Base-by-base conservation (phyloP, 805 yeast genomes). In the Metschnikowia bowlesiae region DNA sequence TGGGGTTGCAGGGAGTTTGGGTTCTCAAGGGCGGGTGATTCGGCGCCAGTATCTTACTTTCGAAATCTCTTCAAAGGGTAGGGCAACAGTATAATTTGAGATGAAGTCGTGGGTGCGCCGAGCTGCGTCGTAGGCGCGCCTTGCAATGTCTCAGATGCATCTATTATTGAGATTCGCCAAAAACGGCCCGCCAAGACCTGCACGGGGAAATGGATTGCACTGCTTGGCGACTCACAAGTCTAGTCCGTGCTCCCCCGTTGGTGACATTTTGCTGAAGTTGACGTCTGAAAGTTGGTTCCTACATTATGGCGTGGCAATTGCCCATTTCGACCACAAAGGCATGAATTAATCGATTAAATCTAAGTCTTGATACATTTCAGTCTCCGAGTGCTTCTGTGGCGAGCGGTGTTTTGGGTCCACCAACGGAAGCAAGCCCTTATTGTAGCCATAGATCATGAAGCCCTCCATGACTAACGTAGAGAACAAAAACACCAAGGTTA, bases 401-500 rank as follows among this genome's bases (percentile, higher is more conserved):
- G 28, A 4, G 14, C 35, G 18, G 8, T 32, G 40, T 11, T 33
- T 36, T 13, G 40, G 33, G 53, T 60, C 51, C 33, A 60, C 62
- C 16, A 53, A 53, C 2, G 63, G 63, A 13, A 54, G 47, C 30
- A 61, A 53, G 8, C 64, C 65, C 33, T 49, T 31, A 16, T 48
- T 44, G 46, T 53, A 60, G 46, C 54, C 54, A 16, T 34, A 26
- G 18, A 58, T 39, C 36, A 59, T 50, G 39, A 47, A 26, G 7
- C 50, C 41, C 42, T 60, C 65, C 47, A 56, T 44, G 9, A 48
- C 54, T 3, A 75, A 61, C 4, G 79, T 70, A 3, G 63, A 53
- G 8, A 68, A n/a, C 36, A 78, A 57, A 26, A 76, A 62, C 5
- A 72, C 51, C 8, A 75, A 53, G 1, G 79, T 73, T 32, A 78